These are phyloP conservation scores for Chaetomium globosum DNA, from an alignment of 2,329 filamentous ascomycete genomes.

Conservation along the genomic window DNA sequence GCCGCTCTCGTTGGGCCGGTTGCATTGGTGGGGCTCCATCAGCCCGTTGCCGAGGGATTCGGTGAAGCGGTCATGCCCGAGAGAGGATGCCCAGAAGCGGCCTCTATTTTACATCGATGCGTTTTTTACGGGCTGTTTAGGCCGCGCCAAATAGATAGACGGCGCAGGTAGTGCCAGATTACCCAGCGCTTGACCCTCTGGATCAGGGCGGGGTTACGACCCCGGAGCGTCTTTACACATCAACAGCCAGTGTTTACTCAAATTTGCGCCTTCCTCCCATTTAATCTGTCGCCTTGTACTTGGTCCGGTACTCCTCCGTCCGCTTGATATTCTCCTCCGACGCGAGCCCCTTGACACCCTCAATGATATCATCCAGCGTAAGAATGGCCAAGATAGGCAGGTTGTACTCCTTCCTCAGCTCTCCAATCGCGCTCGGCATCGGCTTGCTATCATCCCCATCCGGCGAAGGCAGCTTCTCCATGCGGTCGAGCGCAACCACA, in stretches of 20 bases:
- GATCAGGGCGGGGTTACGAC: not conserved
- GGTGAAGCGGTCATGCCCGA: not conserved
- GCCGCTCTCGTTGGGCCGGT: not conserved
- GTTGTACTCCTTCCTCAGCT: slow-evolving; percentile 78
- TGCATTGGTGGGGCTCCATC: not conserved
- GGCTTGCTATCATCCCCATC: slow-evolving; percentile 68
- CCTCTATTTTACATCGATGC: not conserved
- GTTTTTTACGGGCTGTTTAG: not conserved
- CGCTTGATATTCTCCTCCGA: slow-evolving; percentile 64
- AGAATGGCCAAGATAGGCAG: slow-evolving; percentile 84
- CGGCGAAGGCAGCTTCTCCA: slow-evolving; percentile 74
- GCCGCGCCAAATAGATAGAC: slow-evolving; percentile 11
- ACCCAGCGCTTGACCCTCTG: not conserved
- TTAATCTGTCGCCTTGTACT: slow-evolving; percentile 64
- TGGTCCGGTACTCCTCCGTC: slow-evolving; percentile 72
- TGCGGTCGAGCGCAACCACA: slow-evolving; percentile 83
- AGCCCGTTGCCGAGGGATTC: not conserved
- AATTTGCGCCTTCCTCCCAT: slow-evolving; percentile 7
- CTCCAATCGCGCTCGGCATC: slow-evolving; percentile 79
- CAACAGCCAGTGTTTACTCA: slow-evolving; percentile 4
- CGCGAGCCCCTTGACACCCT: slow-evolving; percentile 64
- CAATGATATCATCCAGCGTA: slow-evolving; percentile 80
- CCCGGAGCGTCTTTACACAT: not conserved
- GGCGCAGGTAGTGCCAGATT: slow-evolving; percentile 10
- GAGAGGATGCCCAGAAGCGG: not conserved